Evolutionary conservation across 2,329 filamentous ascomycete species (phyloP).

Genomic region (Aureobasidium musti): DNA sequence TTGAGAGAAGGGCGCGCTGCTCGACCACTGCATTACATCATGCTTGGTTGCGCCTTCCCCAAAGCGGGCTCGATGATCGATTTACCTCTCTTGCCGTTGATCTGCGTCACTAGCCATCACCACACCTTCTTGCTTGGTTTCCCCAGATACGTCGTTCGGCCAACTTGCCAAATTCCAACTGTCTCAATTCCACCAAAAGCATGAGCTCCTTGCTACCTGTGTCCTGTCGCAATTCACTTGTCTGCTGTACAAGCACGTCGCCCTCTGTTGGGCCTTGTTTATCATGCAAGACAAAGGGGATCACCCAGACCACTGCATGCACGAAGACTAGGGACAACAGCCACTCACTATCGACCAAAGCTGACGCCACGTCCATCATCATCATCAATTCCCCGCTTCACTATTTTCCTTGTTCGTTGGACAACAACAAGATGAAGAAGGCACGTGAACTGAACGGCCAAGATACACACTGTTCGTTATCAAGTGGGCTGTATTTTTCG

Average conservation of each 20-base stretch:
- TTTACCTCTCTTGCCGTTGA: constrained; percentile 26
- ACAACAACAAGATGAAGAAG: constrained; percentile 21
- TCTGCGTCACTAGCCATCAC: constrained; percentile 12
- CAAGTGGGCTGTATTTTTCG: neutral
- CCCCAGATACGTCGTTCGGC: constrained; percentile 7
- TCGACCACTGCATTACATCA: constrained; percentile 5
- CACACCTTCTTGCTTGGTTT: constrained; percentile 19
- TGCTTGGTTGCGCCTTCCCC: constrained; percentile 6
- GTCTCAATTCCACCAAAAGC: neutral
- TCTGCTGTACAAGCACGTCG: neutral
- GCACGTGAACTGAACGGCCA: constrained; percentile 21
- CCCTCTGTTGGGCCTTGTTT: neutral
- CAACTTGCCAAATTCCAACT: constrained; percentile 4
- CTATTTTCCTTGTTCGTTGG: constrained; percentile 25
- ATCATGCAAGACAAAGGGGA: constrained; percentile 14
- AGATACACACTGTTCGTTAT: neutral
- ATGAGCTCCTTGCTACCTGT: neutral
- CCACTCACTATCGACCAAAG: constrained; percentile 3
- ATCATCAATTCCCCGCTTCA: constrained; percentile 12
- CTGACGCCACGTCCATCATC: constrained; percentile 27
- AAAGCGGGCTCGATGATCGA: constrained; percentile 23
- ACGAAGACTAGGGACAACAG: constrained; percentile 15
- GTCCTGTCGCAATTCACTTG: neutral
- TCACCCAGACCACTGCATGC: neutral
- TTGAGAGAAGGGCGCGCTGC: constrained; percentile 16